Evolutionary conservation across 768 basidiomycete genomes (phyloP).

Genomic region (Auriscalpium orientale): DNA sequence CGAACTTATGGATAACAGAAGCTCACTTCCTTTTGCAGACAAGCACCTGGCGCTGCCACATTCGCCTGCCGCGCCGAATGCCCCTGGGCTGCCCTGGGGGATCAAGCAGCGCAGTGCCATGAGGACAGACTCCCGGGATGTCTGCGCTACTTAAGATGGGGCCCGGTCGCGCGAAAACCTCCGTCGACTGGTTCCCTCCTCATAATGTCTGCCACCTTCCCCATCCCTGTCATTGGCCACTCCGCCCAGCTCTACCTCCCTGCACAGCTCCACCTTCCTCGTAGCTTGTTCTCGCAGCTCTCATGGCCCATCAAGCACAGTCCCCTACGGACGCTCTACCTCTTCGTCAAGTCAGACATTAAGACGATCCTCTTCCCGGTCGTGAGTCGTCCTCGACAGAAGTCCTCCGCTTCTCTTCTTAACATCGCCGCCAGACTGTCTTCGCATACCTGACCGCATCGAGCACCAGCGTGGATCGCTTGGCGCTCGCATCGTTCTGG

Average conservation of each 20-base stretch:
- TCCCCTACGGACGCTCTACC: constrained; percentile 3
- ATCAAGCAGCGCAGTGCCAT: background rate
- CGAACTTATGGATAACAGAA: no score
- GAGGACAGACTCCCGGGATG: background rate
- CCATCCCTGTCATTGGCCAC: background rate
- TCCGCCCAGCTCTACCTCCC: background rate
- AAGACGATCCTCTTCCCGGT: constrained; percentile 9
- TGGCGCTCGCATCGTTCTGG: constrained; percentile 7
- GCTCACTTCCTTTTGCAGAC: no score
- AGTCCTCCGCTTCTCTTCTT: background rate
- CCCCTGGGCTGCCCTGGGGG: no score
- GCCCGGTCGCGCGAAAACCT: background rate
- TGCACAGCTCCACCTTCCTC: background rate
- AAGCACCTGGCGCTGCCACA: no score
- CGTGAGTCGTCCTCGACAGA: background rate
- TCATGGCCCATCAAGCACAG: background rate
- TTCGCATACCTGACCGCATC: constrained; percentile 7
- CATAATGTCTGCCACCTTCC: background rate
- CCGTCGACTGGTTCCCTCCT: background rate
- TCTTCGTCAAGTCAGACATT: constrained; percentile 8
- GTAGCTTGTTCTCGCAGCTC: background rate
- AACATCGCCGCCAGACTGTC: background rate
- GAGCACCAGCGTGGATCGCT: background rate
- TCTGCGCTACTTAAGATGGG: background rate
- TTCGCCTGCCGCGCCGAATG: no score